Conservation (phyloP, 139 green algal species). For the Coelastrella sp. region DNA sequence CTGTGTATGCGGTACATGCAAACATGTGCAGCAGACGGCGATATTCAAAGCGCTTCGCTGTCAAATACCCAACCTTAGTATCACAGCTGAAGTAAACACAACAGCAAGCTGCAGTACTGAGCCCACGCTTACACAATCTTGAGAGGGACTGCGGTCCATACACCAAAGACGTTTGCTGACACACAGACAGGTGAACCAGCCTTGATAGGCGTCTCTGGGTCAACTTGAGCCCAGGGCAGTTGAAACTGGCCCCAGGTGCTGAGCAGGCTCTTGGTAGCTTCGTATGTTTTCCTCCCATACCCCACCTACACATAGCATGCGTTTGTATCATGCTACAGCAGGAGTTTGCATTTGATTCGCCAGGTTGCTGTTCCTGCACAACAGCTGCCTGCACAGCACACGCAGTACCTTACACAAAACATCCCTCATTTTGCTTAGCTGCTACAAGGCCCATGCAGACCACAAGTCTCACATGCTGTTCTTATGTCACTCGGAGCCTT, state of each 20-base stretch:
- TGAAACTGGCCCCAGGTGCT: constrained; percentile 69
- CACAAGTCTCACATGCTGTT: too few relatives aligned
- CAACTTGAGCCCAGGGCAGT: constrained; percentile 66
- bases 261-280: constrained; percentile 47
- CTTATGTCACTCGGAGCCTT: too few relatives aligned
- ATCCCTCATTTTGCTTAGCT: too few relatives aligned
- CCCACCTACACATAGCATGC: constrained; percentile 54
- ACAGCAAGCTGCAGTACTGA: background rate
- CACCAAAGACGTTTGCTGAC: constrained; percentile 59
- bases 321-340: background rate
- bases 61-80: too few relatives aligned
- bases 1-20: background rate
- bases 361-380: background rate
- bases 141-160: constrained; percentile 68
- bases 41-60: too few relatives aligned
- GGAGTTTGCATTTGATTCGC: too few relatives aligned
- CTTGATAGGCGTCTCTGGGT: constrained; percentile 46
- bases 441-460: too few relatives aligned
- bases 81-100: too few relatives aligned
- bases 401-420: too few relatives aligned
- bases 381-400: background rate
- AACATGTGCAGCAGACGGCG: too few relatives aligned
- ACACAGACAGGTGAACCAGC: constrained; percentile 54
- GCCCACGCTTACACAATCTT: constrained; percentile 54
- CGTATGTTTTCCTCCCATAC: constrained; percentile 54